Evolutionary conservation across 208 protist species (phyloP), one percentile per base, ranked within the genome.

Genomic region (Acanthamoeba healyi): DNA sequence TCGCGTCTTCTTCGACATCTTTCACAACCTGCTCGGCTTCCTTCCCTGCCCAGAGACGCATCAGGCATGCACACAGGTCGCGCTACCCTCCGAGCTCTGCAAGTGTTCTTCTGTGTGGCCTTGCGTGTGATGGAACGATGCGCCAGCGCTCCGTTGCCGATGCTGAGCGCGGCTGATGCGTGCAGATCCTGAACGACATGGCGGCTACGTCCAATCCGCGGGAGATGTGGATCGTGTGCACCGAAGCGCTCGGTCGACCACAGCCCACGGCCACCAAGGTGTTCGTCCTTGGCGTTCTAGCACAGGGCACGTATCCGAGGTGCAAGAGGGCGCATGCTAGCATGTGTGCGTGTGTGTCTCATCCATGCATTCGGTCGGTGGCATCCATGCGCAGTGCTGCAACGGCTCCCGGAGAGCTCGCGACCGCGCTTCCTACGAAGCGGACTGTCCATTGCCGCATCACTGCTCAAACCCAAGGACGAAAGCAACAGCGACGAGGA

Each of bases 161-260:
- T 22, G 24, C 4, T 24, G 15, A 65, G n/a, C 58, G 4, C 29
- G 9, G 63, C 63, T 5, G n/a, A n/a, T n/a, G n/a, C n/a, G 15
- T 58, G 22, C 44, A 84, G 74, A 84, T 84, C 26, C 0, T 84
- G 42, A 26, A 56, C 44, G 74, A 54, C n/a, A 84, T 84, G 40
- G 74, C 74, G 19, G 74, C 74, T 9, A 84, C 74, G n/a, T 84
- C 42, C 44, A 84, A 84, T 29, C 74, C 74, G 44, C 74, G 74
- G 5, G 74, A 84, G 44, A 26, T 58, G 74, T 84, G 74, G 74
- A 84, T 84, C 29, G 42, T 84, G n/a, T 84, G 74, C 44, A 84
- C 74, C 4, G 74, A 84, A 24, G 74, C 74, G n/a, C 74, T 84
- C 2, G 74, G 74, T 36, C 44, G 44, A 10, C 17, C 74, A 12